Conservation (phyloP, 345 rosid genomes). For the Psidium guajava region DNA sequence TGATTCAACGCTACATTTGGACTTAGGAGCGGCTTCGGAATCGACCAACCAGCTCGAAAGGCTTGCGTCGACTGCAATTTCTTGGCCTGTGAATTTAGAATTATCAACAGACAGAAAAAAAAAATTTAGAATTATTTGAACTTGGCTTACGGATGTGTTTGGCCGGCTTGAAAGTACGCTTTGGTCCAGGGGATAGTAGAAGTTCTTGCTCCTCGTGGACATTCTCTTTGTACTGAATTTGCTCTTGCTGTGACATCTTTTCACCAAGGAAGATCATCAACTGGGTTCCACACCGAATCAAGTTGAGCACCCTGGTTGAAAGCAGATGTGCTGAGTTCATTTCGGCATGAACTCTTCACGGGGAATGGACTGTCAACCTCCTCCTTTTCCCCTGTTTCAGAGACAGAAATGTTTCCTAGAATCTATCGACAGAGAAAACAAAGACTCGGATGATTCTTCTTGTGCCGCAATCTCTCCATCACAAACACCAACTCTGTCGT, state of each 20-base stretch:
- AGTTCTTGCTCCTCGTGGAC: conserved; percentile 6
- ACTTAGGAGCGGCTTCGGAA: conserved; percentile 22
- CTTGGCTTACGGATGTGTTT: background rate
- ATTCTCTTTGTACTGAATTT: conserved; percentile 34
- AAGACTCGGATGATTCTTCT: conserved; percentile 52
- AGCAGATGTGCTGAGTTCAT: conserved; percentile 7
- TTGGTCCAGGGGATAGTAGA: background rate
- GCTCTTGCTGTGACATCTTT: conserved; percentile 28
- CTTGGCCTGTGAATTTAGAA: conserved; percentile 5
- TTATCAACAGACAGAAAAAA: too few relatives aligned
- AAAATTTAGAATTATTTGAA: too few relatives aligned
- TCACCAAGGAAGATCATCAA: conserved; percentile 33
- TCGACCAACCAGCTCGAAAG: conserved; percentile 58
- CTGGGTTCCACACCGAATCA: conserved; percentile 39
- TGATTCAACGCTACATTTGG: conserved; percentile 17
- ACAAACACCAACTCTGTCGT: background rate
- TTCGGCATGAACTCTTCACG: background rate
- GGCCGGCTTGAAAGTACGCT: conserved; percentile 6
- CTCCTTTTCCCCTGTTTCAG: conserved; percentile 20
- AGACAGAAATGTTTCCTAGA: conserved; percentile 27
- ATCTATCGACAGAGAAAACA: conserved; percentile 51
- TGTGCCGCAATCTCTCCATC: conserved; percentile 4
- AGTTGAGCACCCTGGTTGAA: conserved; percentile 7
- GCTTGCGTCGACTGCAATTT: conserved; percentile 45
- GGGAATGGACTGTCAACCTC: conserved; percentile 32